A percentile compares a stretch with the other conserved stretches of the same genome.
These are phyloP conservation scores for Pestalotiopsis sp. DNA, from an alignment of 2,329 filamentous ascomycete genomes.

Conservation along the genomic window DNA sequence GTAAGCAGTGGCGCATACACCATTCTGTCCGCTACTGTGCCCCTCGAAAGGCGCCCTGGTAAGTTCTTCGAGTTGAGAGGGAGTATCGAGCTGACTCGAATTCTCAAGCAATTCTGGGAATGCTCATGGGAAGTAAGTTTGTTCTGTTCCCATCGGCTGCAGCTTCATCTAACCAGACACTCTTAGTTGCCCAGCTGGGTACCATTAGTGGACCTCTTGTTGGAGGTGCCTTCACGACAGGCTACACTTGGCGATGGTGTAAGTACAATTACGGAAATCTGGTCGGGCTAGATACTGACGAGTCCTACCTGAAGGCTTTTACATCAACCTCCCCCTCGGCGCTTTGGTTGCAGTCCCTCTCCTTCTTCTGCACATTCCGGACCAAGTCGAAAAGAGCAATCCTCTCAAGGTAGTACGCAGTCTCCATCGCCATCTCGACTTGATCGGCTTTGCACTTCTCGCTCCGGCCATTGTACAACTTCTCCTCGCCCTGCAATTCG, in stretches of 20 bases:
- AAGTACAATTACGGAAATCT: not conserved
- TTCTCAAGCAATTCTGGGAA: not conserved
- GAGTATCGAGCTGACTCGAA: not conserved
- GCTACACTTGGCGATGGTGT: not conserved
- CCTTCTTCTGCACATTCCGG: not conserved
- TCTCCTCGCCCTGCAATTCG: not conserved
- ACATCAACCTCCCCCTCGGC: slow-evolving; percentile 18
- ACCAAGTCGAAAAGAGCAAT: not conserved
- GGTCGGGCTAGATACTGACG: not conserved
- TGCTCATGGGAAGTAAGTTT: not conserved
- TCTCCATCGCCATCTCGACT: not conserved
- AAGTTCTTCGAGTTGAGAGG: not conserved
- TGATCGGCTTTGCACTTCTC: not conserved
- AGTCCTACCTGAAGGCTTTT: slow-evolving; percentile 16
- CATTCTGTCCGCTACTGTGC: slow-evolving; percentile 14
- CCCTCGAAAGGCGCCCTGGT: slow-evolving; percentile 11
- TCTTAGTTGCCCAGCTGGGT: not conserved
- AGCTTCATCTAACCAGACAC: not conserved
- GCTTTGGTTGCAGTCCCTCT: not conserved
- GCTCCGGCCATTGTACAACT: not conserved
- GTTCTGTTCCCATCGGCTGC: not conserved
- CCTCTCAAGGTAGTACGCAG: not conserved
- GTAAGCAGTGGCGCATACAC: slow-evolving; percentile 13
- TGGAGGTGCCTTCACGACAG: not conserved
- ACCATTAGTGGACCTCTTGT: not conserved